Evolutionary conservation across 306 rosid genomes (phyloP).

Genomic region (Mimosa bimucronata): DNA sequence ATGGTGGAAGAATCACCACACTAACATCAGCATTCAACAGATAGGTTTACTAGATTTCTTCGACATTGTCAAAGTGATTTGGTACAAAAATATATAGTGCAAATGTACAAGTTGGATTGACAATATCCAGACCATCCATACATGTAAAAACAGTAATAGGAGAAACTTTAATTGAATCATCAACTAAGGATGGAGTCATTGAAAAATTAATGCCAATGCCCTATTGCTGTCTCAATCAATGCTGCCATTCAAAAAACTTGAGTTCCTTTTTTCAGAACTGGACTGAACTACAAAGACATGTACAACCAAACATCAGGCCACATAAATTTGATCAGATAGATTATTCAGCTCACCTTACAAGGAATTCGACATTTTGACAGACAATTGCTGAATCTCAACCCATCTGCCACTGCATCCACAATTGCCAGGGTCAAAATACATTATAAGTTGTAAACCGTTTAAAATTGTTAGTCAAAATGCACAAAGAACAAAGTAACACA

Average conservation of each 20-base stretch:
- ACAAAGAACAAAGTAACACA: slow-evolving; percentile 23
- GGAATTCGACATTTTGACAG: slow-evolving; percentile 37
- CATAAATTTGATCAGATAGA: slow-evolving; percentile 25
- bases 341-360: slow-evolving; percentile 46
- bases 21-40: background rate
- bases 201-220: background rate
- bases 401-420: slow-evolving; percentile 85
- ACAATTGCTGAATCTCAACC: slow-evolving; percentile 49
- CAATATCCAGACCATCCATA: background rate
- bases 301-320: background rate
- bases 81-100: background rate
- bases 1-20: background rate
- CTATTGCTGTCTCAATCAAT: background rate
- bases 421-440: slow-evolving; percentile 37
- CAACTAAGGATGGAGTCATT: background rate
- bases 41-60: slow-evolving; percentile 10
- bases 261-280: background rate
- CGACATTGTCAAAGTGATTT: background rate
- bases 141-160: background rate
- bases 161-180: slow-evolving; percentile 14
- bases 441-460: slow-evolving; percentile 18
- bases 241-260: slow-evolving; percentile 5
- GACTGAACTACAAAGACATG: slow-evolving; percentile 7
- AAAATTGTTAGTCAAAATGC: slow-evolving; percentile 6
- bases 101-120: background rate